Conservation (phyloP, 2,329 filamentous ascomycete genomes). For the Myriosclerotinia duriaeana region DNA sequence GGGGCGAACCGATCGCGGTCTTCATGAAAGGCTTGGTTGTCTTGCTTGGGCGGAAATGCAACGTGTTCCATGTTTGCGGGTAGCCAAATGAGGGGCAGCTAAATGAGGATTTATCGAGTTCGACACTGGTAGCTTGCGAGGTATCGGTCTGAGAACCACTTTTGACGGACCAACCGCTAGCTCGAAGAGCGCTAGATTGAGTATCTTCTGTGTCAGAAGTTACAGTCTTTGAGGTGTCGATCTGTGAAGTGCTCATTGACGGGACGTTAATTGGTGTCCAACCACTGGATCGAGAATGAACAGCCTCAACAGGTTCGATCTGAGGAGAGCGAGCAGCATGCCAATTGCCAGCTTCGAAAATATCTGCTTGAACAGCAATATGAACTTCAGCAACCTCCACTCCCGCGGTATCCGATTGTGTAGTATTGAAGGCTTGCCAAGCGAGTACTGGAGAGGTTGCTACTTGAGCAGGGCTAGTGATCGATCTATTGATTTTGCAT, state of each 20-base stretch:
- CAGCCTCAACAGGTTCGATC: neutral
- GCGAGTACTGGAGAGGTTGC: neutral
- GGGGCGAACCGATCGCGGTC: too few relatives aligned
- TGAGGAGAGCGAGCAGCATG: neutral
- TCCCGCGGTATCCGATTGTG: neutral
- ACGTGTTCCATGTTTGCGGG: neutral
- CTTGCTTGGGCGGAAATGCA: neutral
- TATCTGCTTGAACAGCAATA: neutral
- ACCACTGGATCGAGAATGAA: neutral
- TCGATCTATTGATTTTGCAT: neutral
- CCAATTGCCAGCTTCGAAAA: neutral
- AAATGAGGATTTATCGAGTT: neutral
- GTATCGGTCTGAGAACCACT: neutral
- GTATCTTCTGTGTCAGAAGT: neutral
- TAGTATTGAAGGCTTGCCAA: neutral
- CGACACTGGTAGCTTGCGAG: slow-evolving; percentile 4
- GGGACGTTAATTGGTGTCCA: neutral
- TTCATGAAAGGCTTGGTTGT: neutral
- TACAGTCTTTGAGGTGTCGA: neutral
- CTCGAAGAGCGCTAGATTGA: neutral
- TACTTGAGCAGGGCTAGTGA: neutral
- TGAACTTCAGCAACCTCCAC: neutral
- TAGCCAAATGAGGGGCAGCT: too few relatives aligned
- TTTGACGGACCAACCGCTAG: neutral
- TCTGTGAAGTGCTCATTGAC: neutral